phyloP scores from a whole-genome alignment of 2,329 filamentous ascomycete species.

The Arthrobotrys iridis region DNA sequence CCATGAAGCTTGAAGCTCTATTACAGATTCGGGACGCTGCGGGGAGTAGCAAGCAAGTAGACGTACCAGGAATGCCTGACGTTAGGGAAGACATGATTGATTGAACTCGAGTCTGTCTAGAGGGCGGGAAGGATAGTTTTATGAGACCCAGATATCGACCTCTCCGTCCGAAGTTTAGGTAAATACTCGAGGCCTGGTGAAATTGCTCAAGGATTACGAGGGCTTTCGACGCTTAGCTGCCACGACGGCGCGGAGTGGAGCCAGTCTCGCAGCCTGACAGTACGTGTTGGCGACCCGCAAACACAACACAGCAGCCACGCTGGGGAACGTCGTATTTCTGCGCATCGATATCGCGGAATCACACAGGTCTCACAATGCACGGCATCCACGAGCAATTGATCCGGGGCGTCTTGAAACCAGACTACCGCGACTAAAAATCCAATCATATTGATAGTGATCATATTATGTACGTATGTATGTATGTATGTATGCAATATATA shows the following conservation, averaged over 20 bases:
- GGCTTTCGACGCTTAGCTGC: conserved; percentile 11
- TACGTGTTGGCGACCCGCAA: conserved; percentile 19
- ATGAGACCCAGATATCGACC: background rate
- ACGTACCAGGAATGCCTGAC: conserved; percentile 27
- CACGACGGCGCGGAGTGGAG: conserved; percentile 26
- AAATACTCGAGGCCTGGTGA: background rate
- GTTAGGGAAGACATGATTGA: conserved; percentile 7
- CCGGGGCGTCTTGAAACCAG: background rate
- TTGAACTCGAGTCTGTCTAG: background rate
- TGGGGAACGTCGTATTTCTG: background rate
- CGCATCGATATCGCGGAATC: background rate
- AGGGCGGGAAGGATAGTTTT: background rate
- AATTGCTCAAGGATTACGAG: conserved; percentile 4
- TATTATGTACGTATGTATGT: too few relatives aligned
- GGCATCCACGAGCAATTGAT: background rate
- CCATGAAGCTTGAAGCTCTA: background rate
- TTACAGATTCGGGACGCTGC: background rate
- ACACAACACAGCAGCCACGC: conserved; percentile 33
- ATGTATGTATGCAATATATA: conserved; percentile 55
- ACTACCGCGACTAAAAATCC: background rate
- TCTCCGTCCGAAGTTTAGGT: background rate
- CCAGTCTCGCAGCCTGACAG: too few relatives aligned
- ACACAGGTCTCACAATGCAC: conserved; percentile 7
- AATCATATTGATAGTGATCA: background rate
- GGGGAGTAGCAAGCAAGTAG: background rate